phyloP scores from a whole-genome alignment of 768 basidiomycete genomes.

The Collybia mongolica region DNA sequence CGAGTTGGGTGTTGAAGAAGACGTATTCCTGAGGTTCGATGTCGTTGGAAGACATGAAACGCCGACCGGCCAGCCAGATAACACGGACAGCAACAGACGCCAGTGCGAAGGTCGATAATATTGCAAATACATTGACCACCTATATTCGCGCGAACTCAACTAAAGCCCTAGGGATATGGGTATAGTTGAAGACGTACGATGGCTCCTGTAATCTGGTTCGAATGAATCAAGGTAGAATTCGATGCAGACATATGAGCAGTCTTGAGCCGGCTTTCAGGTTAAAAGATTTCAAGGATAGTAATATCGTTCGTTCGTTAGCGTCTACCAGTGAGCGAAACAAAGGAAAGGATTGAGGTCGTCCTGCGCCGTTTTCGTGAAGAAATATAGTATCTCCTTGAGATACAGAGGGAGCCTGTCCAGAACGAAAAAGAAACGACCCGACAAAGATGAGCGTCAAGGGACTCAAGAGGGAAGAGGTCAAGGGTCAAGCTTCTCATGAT shows the following conservation, averaged over 20 bases:
- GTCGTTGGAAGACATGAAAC: slow-evolving; percentile 23
- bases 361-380: slow-evolving; percentile 33
- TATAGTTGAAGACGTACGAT: background rate
- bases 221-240: background rate
- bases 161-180: background rate
- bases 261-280: background rate
- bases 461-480: slow-evolving; percentile 7
- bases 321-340: background rate
- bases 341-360: slow-evolving; percentile 26
- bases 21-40: slow-evolving; percentile 43
- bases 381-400: slow-evolving; percentile 19
- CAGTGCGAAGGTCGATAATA: slow-evolving; percentile 53
- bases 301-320: too few relatives aligned
- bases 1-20: slow-evolving; percentile 73
- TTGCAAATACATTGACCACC: slow-evolving; percentile 52
- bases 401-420: slow-evolving; percentile 20
- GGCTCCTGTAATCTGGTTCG: background rate
- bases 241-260: background rate
- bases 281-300: background rate
- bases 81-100: slow-evolving; percentile 47
- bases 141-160: slow-evolving; percentile 11
- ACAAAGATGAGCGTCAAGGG: slow-evolving; percentile 10
- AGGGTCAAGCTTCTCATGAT: slow-evolving; percentile 1
- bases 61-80: slow-evolving; percentile 42
- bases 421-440: slow-evolving; percentile 16